Evolutionary conservation across 1,284 basidiomycete genomes (phyloP).

Genomic region (Pascua sp.): DNA sequence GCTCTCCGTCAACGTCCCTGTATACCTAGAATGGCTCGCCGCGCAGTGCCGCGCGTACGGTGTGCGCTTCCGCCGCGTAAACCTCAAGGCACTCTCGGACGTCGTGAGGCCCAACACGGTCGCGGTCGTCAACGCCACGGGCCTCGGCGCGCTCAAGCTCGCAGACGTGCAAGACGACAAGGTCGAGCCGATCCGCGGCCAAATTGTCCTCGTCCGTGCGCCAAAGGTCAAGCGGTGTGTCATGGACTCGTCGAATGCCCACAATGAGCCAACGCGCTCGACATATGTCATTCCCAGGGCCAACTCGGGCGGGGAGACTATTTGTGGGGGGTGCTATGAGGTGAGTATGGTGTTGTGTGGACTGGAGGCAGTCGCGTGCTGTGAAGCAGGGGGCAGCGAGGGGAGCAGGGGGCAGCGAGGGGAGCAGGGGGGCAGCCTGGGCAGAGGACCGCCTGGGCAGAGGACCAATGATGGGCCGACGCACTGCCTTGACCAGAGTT

Average conservation of each 20-base stretch:
- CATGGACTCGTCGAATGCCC: slow-evolving; percentile 15
- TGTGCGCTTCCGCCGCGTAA: slow-evolving; percentile 10
- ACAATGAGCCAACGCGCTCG: slow-evolving; percentile 15
- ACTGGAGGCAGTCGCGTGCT: too few species aligned
- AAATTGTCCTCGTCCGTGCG: slow-evolving; percentile 19
- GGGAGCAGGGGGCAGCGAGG: too few species aligned
- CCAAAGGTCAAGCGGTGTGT: slow-evolving; percentile 16
- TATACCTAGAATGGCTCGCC: slow-evolving; percentile 21
- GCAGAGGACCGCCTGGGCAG: too few species aligned
- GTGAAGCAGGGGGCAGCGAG: too few species aligned
- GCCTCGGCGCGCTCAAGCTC: slow-evolving; percentile 12
- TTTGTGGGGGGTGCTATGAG: slow-evolving; percentile 26
- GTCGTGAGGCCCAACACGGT: slow-evolving; percentile 2
- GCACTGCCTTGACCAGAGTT: too few species aligned
- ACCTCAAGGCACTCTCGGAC: slow-evolving; percentile 7
- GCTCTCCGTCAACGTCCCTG: slow-evolving; percentile 20
- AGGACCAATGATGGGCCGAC: too few species aligned
- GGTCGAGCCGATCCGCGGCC: slow-evolving; percentile 21
- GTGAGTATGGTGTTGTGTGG: neutral
- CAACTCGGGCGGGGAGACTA: slow-evolving; percentile 18
- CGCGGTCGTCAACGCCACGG: slow-evolving; percentile 15
- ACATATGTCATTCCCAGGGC: slow-evolving; percentile 25
- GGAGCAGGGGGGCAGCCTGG: too few species aligned
- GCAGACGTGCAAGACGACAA: slow-evolving; percentile 13
- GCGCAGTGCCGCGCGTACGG: slow-evolving; percentile 15